These are phyloP conservation scores for Pythium aphanidermatum DNA, from an alignment of 352 stramenopile genomes.

Conservation along the genomic window DNA sequence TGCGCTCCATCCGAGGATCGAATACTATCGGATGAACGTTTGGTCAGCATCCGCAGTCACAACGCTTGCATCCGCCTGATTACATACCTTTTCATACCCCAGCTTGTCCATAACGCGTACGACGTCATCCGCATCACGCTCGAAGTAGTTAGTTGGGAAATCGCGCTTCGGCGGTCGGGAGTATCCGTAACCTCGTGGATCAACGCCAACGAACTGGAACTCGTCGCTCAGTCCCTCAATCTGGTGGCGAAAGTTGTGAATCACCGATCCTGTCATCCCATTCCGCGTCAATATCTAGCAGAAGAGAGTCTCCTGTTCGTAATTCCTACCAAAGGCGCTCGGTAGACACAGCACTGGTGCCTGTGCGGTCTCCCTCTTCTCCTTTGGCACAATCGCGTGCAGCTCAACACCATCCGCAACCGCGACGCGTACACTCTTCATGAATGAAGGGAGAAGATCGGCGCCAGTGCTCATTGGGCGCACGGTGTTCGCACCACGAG, in stretches of 20 bases:
- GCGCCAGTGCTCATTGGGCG: not conserved
- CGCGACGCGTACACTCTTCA: constrained; percentile 32
- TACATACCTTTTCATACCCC: constrained; percentile 40
- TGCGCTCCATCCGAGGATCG: constrained; percentile 68
- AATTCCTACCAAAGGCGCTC: constrained; percentile 62
- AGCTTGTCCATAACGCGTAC: constrained; percentile 50
- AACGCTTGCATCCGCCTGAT: not conserved
- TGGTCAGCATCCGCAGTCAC: not conserved
- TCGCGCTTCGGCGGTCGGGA: constrained; percentile 38
- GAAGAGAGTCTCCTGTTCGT: no score
- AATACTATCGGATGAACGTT: constrained; percentile 30
- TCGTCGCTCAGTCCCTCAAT: constrained; percentile 37
- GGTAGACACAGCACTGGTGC: constrained; percentile 59
- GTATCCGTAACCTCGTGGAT: constrained; percentile 50
- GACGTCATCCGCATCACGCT: constrained; percentile 70
- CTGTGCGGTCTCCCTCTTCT: constrained; percentile 6
- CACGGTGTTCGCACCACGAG: no score
- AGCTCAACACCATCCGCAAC: constrained; percentile 33
- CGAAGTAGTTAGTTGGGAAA: constrained; percentile 49
- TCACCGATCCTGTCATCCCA: constrained; percentile 29
- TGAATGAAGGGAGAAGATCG: constrained; percentile 6
- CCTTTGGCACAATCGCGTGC: constrained; percentile 33
- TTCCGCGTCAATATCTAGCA: not conserved
- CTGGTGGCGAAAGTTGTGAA: constrained; percentile 56
- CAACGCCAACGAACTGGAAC: constrained; percentile 63